These are phyloP conservation scores for Quercus alba DNA, from an alignment of 306 rosid genomes.

Conservation along the genomic window DNA sequence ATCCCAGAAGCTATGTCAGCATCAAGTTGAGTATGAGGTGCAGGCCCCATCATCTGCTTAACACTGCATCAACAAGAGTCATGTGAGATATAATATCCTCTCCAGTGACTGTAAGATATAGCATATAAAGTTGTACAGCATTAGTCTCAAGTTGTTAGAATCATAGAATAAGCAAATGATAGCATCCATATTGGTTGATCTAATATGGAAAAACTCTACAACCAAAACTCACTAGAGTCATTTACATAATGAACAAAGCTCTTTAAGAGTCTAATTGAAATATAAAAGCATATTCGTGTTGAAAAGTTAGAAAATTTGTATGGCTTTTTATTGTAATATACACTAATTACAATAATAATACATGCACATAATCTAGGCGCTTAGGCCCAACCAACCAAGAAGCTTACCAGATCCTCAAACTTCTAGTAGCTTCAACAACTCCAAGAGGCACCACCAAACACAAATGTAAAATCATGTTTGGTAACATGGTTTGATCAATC, in stretches of 20 bases:
- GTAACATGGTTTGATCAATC: neutral
- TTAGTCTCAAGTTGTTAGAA: neutral
- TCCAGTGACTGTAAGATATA: neutral
- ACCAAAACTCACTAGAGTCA: neutral
- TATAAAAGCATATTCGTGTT: neutral
- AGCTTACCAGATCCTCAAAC: neutral
- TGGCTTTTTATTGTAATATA: neutral
- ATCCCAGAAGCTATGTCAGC: constrained; percentile 92
- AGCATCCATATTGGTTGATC: neutral
- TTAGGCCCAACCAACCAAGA: neutral
- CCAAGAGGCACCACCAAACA: neutral
- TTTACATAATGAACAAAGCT: neutral
- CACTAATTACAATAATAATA: neutral
- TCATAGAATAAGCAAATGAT: neutral
- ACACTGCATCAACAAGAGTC: constrained; percentile 33
- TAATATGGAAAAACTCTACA: neutral
- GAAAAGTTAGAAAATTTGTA: neutral
- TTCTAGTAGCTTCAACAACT: constrained; percentile 3
- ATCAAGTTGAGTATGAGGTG: constrained; percentile 91
- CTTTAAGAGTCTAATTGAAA: neutral
- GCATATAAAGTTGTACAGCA: neutral
- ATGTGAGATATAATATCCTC: neutral
- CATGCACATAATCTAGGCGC: neutral
- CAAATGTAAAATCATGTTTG: neutral
- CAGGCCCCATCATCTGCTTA: constrained; percentile 75